phyloP scores from a whole-genome alignment of 148 eudicot genomes.

The Persicaria maculosa region DNA sequence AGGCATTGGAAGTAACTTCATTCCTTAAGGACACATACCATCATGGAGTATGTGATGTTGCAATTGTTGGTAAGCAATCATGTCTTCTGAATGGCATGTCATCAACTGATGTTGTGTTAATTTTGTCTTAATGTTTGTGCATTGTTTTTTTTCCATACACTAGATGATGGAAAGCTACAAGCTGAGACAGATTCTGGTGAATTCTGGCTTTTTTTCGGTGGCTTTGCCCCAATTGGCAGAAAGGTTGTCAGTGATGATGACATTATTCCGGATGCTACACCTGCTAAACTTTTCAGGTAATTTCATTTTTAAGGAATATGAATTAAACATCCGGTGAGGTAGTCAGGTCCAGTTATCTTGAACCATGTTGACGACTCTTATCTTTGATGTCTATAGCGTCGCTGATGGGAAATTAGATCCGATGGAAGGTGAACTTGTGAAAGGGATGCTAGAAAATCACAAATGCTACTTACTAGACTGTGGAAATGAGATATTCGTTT shows the following conservation, averaged over 20 bases:
- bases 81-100: background rate
- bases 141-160: background rate
- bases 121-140: background rate
- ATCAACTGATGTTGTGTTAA: background rate
- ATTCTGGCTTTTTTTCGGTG: conserved; percentile 97
- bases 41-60: conserved; percentile 79
- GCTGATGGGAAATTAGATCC: conserved; percentile 52
- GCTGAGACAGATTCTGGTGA: conserved; percentile 97
- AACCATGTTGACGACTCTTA: no score
- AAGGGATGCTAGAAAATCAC: conserved; percentile 74
- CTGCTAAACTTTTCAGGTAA: conserved; percentile 72
- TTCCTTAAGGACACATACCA: conserved; percentile 86
- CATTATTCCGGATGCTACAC: conserved; percentile 61
- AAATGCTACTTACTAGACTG: conserved; percentile 85
- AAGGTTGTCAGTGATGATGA: conserved; percentile 88
- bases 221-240: conserved; percentile 97
- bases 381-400: conserved; percentile 47
- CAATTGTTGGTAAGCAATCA: conserved; percentile 74
- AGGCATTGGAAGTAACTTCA: conserved; percentile 92
- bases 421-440: conserved; percentile 71
- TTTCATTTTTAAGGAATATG: background rate
- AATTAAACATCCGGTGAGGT: no score
- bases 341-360: no score
- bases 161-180: conserved; percentile 97
- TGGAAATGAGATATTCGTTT: conserved; percentile 82